Evolutionary conservation across 2,329 filamentous ascomycete genomes (phyloP).

Genomic region (Coleophoma eucalyptorum): DNA sequence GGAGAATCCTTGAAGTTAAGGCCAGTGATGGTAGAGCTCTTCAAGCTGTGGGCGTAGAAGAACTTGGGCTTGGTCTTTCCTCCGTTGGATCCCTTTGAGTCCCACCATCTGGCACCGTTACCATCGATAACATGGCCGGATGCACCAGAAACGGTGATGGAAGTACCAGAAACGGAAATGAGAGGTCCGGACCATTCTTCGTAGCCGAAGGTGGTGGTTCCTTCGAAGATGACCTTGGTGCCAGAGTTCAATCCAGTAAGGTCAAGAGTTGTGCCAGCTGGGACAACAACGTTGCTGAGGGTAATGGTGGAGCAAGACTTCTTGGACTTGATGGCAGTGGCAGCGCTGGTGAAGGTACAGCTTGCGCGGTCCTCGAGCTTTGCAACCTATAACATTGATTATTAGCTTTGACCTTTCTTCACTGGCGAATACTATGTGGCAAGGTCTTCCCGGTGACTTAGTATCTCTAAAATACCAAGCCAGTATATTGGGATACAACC

Average conservation of each 20-base stretch:
- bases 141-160: slow-evolving; percentile 34
- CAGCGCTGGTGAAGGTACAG: slow-evolving; percentile 48
- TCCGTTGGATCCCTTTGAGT: slow-evolving; percentile 42
- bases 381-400: background rate
- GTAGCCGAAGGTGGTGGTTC: slow-evolving; percentile 33
- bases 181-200: slow-evolving; percentile 4
- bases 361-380: slow-evolving; percentile 2
- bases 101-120: slow-evolving; percentile 38
- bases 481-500: too few relatives aligned
- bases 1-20: slow-evolving; percentile 1
- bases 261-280: slow-evolving; percentile 53
- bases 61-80: slow-evolving; percentile 20
- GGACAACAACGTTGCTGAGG: slow-evolving; percentile 49
- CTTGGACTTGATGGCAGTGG: slow-evolving; percentile 40
- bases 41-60: background rate
- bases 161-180: slow-evolving; percentile 35
- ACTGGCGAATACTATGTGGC: background rate
- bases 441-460: too few relatives aligned
- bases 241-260: slow-evolving; percentile 45
- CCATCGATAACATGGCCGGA: slow-evolving; percentile 31
- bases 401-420: background rate
- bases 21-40: slow-evolving; percentile 22
- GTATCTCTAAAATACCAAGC: background rate
- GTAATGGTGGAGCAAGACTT: slow-evolving; percentile 48
- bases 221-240: slow-evolving; percentile 29